phyloP scores from a whole-genome alignment of 495 filamentous ascomycete genomes.

The Penicillium waksmanii region DNA sequence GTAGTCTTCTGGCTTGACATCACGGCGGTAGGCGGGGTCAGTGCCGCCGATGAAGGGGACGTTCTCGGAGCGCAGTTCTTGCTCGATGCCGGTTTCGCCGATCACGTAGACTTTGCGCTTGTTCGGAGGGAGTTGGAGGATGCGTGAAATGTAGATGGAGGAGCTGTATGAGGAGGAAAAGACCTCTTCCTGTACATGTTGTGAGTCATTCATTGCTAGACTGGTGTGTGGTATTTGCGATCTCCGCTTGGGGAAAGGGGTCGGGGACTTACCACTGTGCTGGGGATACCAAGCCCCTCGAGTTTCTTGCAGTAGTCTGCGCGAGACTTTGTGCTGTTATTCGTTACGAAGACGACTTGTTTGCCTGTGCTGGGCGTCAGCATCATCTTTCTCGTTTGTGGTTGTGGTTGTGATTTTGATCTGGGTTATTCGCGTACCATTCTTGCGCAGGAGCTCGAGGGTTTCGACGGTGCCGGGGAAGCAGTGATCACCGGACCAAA shows the following conservation, averaged over 20 bases:
- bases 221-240: not conserved
- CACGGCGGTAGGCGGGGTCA: constrained; percentile 74
- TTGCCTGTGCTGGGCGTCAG: constrained; percentile 64
- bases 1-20: constrained; percentile 81
- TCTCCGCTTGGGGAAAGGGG: not conserved
- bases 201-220: constrained; percentile 7
- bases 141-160: constrained; percentile 94
- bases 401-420: constrained; percentile 9
- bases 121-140: constrained; percentile 72
- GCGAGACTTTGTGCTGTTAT: constrained; percentile 97
- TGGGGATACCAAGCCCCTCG: constrained; percentile 77
- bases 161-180: constrained; percentile 95
- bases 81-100: constrained; percentile 89
- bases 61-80: constrained; percentile 77
- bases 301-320: constrained; percentile 91
- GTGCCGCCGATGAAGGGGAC: constrained; percentile 87
- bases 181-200: constrained; percentile 72
- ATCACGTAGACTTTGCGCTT: constrained; percentile 93
- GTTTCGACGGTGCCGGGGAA: constrained; percentile 85
- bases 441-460: constrained; percentile 74
- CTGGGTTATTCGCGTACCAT: constrained; percentile 54
- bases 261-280: constrained; percentile 55
- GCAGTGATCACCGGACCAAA: constrained; percentile 92
- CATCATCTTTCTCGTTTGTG: not conserved
- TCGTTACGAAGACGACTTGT: constrained; percentile 93